These are phyloP conservation scores for Bryopsis sp. DNA, from an alignment of 139 green algal genomes.

Conservation along the genomic window DNA sequence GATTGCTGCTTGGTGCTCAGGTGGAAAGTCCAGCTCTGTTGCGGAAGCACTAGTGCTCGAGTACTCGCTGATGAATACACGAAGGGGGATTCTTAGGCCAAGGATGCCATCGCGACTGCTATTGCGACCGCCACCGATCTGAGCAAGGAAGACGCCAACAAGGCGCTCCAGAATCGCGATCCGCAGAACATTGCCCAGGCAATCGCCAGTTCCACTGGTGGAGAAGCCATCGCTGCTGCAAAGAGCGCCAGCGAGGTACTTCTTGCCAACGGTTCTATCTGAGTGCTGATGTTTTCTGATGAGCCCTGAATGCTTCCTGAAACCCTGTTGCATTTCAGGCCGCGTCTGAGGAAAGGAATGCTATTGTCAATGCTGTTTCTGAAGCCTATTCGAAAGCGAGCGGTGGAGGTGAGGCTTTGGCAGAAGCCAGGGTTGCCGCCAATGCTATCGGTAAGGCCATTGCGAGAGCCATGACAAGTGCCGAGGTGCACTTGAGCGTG, in stretches of 20 bases:
- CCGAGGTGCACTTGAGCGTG: too few species aligned
- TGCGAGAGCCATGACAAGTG: too few species aligned
- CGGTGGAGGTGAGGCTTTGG: neutral
- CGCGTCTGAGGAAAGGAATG: neutral
- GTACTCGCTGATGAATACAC: neutral
- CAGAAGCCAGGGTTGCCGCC: neutral
- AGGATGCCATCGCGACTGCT: neutral
- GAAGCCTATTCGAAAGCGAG: neutral
- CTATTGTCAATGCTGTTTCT: neutral
- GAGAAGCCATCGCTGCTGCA: neutral
- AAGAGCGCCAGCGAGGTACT: neutral
- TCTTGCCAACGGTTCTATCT: too few species aligned
- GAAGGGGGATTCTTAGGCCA: too few species aligned
- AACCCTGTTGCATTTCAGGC: slow-evolving; percentile 9
- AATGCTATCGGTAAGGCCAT: slow-evolving; percentile 5
- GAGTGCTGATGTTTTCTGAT: neutral
- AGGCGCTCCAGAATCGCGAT: neutral
- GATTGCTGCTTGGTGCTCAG: too few species aligned
- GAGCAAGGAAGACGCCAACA: neutral
- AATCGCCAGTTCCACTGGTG: slow-evolving; percentile 1
- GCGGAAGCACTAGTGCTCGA: neutral
- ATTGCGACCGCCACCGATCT: neutral
- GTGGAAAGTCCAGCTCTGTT: too few species aligned
- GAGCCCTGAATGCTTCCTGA: too few species aligned
- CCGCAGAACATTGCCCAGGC: neutral